A percentile compares a stretch with the other conserved stretches of the same genome.
Conservation (phyloP, 805 yeast species). For the Ogataea philodendri region DNA sequence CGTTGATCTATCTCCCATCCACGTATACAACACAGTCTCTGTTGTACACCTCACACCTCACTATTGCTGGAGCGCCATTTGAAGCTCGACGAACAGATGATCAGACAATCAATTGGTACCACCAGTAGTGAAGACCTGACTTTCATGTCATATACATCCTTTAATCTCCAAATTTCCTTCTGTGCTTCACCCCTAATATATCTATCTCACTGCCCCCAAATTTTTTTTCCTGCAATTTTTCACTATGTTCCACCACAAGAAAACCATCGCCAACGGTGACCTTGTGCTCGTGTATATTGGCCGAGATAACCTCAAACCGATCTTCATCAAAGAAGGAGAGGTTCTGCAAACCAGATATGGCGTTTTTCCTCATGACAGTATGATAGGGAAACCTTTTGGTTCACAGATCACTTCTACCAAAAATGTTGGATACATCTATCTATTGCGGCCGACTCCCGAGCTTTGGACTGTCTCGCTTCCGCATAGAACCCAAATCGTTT, state of each 20-base stretch:
- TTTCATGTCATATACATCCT: too few species aligned
- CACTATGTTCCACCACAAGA: constrained; percentile 45
- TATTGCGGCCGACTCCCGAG: constrained; percentile 91
- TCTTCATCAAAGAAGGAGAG: constrained; percentile 57
- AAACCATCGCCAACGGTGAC: constrained; percentile 78
- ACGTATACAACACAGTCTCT: too few species aligned
- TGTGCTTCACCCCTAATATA: too few species aligned
- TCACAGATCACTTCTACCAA: constrained; percentile 70
- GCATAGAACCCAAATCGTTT: constrained; percentile 96
- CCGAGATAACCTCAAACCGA: constrained; percentile 74
- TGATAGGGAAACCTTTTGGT: constrained; percentile 83
- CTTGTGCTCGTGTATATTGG: constrained; percentile 83
- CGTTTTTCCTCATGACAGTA: constrained; percentile 74
- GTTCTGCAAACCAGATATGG: constrained; percentile 85
- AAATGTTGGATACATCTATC: constrained; percentile 82
- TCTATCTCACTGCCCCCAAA: too few species aligned
- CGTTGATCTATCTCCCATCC: too few species aligned
- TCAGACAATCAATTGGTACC: too few species aligned
- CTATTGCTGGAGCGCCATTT: too few species aligned
- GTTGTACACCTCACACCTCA: too few species aligned
- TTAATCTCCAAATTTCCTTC: too few species aligned
- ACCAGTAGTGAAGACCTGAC: too few species aligned
- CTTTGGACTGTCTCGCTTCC: constrained; percentile 95
- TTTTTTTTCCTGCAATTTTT: constrained; percentile 20
- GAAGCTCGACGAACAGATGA: too few species aligned